phyloP scores from a whole-genome alignment of 208 protist genomes.

The Trypanosoma melophagium region DNA sequence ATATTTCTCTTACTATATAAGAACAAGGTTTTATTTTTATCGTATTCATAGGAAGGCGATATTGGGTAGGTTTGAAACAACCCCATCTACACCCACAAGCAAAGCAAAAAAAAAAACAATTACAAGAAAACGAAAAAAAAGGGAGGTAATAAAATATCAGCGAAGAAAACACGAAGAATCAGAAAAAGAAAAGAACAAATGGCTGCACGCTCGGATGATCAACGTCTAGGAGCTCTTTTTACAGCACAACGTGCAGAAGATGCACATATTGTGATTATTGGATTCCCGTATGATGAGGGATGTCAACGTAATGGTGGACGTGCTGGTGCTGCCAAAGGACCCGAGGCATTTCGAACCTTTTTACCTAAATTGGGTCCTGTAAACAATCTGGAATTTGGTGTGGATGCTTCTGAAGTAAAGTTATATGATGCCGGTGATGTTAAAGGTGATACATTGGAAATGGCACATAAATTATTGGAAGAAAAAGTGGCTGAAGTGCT shows the following conservation, averaged over 20 bases:
- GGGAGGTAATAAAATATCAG: not conserved
- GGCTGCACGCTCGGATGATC: conserved; percentile 24
- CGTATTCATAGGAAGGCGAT: no score
- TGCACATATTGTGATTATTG: conserved; percentile 61
- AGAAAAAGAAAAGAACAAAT: not conserved
- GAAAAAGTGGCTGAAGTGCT: conserved; percentile 30
- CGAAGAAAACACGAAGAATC: no score
- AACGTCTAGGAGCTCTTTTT: conserved; percentile 25
- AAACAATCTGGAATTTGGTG: conserved; percentile 44
- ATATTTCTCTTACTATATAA: no score
- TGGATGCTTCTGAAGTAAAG: conserved; percentile 30
- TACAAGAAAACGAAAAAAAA: conserved; percentile 3
- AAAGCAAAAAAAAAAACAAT: conserved; percentile 11
- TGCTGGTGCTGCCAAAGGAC: conserved; percentile 43
- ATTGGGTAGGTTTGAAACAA: no score
- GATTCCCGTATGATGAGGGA: conserved; percentile 76
- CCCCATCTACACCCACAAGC: no score
- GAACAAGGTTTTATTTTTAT: no score
- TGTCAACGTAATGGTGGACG: conserved; percentile 67
- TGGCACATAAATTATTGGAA: conserved; percentile 35
- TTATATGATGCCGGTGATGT: conserved; percentile 57
- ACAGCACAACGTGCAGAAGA: conserved; percentile 12
- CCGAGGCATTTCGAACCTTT: conserved; percentile 30
- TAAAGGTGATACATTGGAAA: conserved; percentile 35
- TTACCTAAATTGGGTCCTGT: conserved; percentile 44